Base-by-base conservation (phyloP, 1,284 basidiomycete genomes). In the Anthracocystis panici-leucophaei region DNA sequence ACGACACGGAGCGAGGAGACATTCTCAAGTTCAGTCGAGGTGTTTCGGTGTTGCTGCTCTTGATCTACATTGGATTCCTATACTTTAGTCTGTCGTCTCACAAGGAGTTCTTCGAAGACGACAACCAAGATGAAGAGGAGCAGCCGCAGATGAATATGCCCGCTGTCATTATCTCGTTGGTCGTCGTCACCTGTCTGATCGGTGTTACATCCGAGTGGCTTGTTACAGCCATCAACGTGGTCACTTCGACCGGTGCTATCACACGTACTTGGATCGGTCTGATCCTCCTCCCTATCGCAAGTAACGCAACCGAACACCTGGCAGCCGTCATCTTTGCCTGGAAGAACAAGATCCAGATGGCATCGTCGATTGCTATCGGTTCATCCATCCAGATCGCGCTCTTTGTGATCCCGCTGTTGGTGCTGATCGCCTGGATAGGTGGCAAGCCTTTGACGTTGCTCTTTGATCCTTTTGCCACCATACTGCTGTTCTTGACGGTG, bases 151-250 rank as follows among this genome's bases (percentile, higher is more conserved):
- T 82, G 68, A 75, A 79, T 65, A 66, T 81, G 67, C 31, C 53
- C 12, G 55, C 67, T 25, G 73, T 80, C 52, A 55, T 72, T 44
- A 61, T 67, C 33, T 55, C 77, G 6, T 67, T 82, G 23, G 67
- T 78, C 38, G 33, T 76, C 20, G 77, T 75, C 23, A 82, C 80
- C 5, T 56, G 62, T 2, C 65, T 82, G 14, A 67, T 81, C 23
- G 80, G 79, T n/a, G 79, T 82, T 33, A 82, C 80, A 5, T 79
- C 79, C 25, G 75, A 82, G 44, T 82, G 80, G 80, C 70, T 82
- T 10, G 80, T 82, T 5, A 57, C 59, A n/a, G 64, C 78, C 7
- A 75, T 82, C 62, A 62, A 78, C 48, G 77, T 72, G 8, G 74
- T 82, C 18, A 55, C 70, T 9, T 63, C 65, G 9, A 65, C 62